Evolutionary conservation across 2,329 filamentous ascomycete genomes (phyloP), one percentile per base, ranked within the genome.

Genomic region (Diaporthe sp.): DNA sequence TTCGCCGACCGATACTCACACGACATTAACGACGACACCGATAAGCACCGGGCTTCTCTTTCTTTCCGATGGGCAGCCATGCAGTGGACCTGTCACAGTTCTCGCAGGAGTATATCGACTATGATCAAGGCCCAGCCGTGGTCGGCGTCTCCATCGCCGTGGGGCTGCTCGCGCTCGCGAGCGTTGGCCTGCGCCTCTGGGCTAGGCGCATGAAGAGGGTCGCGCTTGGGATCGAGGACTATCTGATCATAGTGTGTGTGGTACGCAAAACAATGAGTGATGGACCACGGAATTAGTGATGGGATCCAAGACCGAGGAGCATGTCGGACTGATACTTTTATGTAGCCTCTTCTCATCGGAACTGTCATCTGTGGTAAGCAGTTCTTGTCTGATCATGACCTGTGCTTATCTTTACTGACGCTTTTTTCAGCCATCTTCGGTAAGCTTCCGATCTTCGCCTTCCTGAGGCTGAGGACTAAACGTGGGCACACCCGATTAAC

Each of bases 61-160:
- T 28, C 34, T 6, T 70, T 28, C 34, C 65, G 65, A 70, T 70
- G 65, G 65, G 65, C 49, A 70, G 65, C 7, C 22, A 55, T 70
- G 65, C 42, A 70, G 65, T 34, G 49, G 65, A 70, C 49, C 17
- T 70, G 2, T 70, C 65, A 51, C 65, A 70, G 65, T 70, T 70
- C 65, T 70, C 65, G 31, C 65, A 70, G 47, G 65, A 70, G 49
- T 70, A 70, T 20, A 70, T 70, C 65, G 65, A 70, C n/a, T 55
- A 70, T 20, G 65, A 70, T 12, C 10, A 55, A 28, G 65, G 65
- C 8, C 65, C 65, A 15, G 65, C 65, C 12, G 9, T 70, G 9
- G 22, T 70, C 5, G 65, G 65, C n/a, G 65, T 70, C 42, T 70
- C 65, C 65, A 70, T 70, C 22, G 65, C 65, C 65, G 49, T 70